Percentiles rank a stretch among this genome's conserved stretches.
Conservation (phyloP, 2,329 filamentous ascomycete genomes). For the Ramularia endophylla region DNA sequence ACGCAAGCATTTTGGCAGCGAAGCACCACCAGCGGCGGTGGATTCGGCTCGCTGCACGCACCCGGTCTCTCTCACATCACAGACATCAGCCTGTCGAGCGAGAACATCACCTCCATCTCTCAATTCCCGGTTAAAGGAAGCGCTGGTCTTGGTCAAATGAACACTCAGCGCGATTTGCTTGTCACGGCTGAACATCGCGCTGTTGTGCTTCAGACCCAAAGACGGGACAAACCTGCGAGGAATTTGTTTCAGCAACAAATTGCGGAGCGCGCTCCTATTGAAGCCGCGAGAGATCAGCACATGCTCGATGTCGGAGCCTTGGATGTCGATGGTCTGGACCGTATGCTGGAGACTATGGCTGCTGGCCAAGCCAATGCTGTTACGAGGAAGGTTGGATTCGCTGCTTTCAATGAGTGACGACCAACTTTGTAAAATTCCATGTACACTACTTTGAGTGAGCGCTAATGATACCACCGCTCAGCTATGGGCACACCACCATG, state of each 20-base stretch:
- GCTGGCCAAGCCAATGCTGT: conserved; percentile 21
- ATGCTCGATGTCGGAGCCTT: conserved; percentile 41
- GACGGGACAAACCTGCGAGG: conserved; percentile 27
- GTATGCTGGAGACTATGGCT: conserved; percentile 37
- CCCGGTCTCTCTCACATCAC: conserved; percentile 38
- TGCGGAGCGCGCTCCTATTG: conserved; percentile 15
- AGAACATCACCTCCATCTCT: conserved; percentile 38
- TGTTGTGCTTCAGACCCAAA: conserved; percentile 35
- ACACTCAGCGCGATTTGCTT: conserved; percentile 39
- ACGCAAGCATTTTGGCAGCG: conserved; percentile 42
- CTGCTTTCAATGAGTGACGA: conserved; percentile 13
- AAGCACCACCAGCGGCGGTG: conserved; percentile 27
- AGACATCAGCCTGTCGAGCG: conserved; percentile 37
- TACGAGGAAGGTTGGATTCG: conserved; percentile 33
- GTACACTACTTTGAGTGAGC: neutral
- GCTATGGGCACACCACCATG: too few species aligned
- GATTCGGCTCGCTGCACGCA: conserved; percentile 35
- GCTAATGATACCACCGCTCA: conserved; percentile 7
- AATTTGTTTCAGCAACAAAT: conserved; percentile 30
- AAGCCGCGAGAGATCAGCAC: conserved; percentile 33
- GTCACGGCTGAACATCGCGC: conserved; percentile 41
- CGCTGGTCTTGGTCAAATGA: conserved; percentile 37
- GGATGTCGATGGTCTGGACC: conserved; percentile 44
- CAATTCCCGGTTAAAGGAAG: conserved; percentile 35
- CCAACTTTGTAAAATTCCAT: conserved; percentile 5